A percentile compares a stretch with the other conserved stretches of the same genome.
phyloP scores from a whole-genome alignment of 2,329 filamentous ascomycete species.

The Aspergillus chevalieri region DNA sequence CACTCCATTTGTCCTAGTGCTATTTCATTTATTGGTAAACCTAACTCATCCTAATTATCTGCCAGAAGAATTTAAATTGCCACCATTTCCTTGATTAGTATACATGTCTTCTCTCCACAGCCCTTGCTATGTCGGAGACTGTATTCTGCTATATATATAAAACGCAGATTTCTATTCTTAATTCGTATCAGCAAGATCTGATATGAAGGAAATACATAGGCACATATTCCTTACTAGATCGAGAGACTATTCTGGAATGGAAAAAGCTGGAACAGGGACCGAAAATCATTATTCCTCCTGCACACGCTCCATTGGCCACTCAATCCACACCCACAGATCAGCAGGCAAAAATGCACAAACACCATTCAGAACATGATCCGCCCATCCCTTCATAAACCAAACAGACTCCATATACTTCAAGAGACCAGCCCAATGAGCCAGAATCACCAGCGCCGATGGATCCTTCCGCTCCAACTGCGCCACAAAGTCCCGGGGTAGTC shows the following conservation, averaged over 20 bases:
- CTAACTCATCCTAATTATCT: too few relatives aligned
- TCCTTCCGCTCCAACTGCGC: slow-evolving; percentile 20
- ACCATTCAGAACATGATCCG: slow-evolving; percentile 26
- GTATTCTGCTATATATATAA: too few relatives aligned
- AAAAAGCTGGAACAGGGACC: background rate
- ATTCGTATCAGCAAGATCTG: too few relatives aligned
- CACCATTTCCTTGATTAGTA: too few relatives aligned
- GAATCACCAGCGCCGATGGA: slow-evolving; percentile 19
- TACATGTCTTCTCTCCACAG: too few relatives aligned
- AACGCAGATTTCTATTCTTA: too few relatives aligned
- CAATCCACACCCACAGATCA: slow-evolving; percentile 19
- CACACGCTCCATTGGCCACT: slow-evolving; percentile 17
- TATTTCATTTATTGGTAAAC: too few relatives aligned
- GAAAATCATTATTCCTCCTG: background rate
- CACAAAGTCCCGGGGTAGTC: slow-evolving; percentile 17
- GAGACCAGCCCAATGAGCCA: slow-evolving; percentile 27
- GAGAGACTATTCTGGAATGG: background rate
- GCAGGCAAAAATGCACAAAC: slow-evolving; percentile 13
- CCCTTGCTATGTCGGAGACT: too few relatives aligned
- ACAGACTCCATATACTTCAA: slow-evolving; percentile 23
- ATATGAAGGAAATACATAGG: too few relatives aligned
- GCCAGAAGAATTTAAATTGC: too few relatives aligned
- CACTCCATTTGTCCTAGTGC: too few relatives aligned
- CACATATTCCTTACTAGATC: background rate
- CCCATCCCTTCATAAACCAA: slow-evolving; percentile 32